These are phyloP conservation scores for Fomitiporia mediterranea DNA, from an alignment of 1,284 basidiomycete species.

Conservation along the genomic window DNA sequence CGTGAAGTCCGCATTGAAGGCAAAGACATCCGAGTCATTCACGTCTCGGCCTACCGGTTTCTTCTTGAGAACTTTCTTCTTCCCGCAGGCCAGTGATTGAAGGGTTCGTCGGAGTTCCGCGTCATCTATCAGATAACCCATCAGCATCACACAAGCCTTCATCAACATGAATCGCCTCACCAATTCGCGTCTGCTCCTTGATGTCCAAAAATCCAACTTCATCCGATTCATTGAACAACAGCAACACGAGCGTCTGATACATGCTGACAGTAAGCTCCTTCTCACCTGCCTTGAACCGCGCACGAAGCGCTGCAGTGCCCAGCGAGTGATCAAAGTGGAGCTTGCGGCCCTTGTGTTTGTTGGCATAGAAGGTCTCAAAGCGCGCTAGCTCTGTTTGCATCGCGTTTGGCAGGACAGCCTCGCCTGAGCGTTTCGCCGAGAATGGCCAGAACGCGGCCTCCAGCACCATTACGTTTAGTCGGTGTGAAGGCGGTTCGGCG, in stretches of 20 bases:
- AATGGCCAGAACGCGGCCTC: constrained; percentile 79
- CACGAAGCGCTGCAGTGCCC: constrained; percentile 71
- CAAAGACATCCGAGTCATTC: constrained; percentile 70
- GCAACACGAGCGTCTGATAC: constrained; percentile 82
- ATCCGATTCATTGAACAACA: constrained; percentile 81
- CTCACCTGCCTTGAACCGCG: constrained; percentile 60
- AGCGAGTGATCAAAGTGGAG: constrained; percentile 83
- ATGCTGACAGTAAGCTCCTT: constrained; percentile 92
- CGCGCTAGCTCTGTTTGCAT: constrained; percentile 65
- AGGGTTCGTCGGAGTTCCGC: constrained; percentile 78
- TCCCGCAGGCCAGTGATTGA: constrained; percentile 89
- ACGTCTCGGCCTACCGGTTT: constrained; percentile 79
- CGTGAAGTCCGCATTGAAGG: constrained; percentile 80
- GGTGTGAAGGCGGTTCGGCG: constrained; percentile 30
- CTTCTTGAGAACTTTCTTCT: constrained; percentile 86
- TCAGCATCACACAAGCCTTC: background rate
- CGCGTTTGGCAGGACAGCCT: constrained; percentile 46
- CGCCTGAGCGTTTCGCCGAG: constrained; percentile 39
- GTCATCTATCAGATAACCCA: constrained; percentile 44
- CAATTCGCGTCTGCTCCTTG: constrained; percentile 66
- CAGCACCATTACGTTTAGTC: constrained; percentile 64
- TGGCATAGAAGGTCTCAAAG: constrained; percentile 70
- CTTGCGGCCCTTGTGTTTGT: constrained; percentile 66
- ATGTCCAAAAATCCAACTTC: constrained; percentile 69
- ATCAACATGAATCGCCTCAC: constrained; percentile 39